Base-by-base conservation (phyloP, 164 flowering plant species). In the Houttuynia cordata region DNA sequence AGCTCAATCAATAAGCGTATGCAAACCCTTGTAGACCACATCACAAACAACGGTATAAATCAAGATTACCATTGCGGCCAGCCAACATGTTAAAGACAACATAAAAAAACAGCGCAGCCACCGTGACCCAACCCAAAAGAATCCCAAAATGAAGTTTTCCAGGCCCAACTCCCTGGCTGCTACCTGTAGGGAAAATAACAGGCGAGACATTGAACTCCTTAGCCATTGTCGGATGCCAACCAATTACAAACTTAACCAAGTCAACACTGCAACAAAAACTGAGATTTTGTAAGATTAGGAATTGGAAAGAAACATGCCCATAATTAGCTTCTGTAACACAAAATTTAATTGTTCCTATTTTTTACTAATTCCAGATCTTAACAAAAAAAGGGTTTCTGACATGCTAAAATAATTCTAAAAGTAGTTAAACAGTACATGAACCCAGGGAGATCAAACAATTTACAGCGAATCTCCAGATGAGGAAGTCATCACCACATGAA, bases 61-160 rank as follows among this genome's bases (percentile, higher is more conserved):
- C 88, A 68, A 92, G 71, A 64, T 83, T 92, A 40, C 96, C 98
- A 64, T 79, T 78, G 21, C 78, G 62, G 8, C 95, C 98, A 0
- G 98, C 96, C 52, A 92, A 65, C 89, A 89, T 89, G 67, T 88
- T 88, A 60, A 84, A 84, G 1, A 89, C 89, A 0, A 76, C 81
- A 59, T 92, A 92, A 17, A 92, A 58, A 60, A 92, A 89, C 51
- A 87, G 65, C 3, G 95, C 73, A 2, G 95, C 76, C 18, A 84
- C 79, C 0, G 86, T 80, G 53, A 87, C 81, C 98, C 96, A 92
- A 0, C 98, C 98, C 53, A 92, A 67, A 13, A 92, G 81, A 24
- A 87, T 81, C 45, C 96, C 96, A 57, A 92, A 92, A 58, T 89
- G 96, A 40, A 92, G 68, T 74, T 92, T 89, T 23, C 98, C 96